These are phyloP conservation scores for Tilletia horrida DNA, from an alignment of 1,284 basidiomycete species.

Conservation along the genomic window DNA sequence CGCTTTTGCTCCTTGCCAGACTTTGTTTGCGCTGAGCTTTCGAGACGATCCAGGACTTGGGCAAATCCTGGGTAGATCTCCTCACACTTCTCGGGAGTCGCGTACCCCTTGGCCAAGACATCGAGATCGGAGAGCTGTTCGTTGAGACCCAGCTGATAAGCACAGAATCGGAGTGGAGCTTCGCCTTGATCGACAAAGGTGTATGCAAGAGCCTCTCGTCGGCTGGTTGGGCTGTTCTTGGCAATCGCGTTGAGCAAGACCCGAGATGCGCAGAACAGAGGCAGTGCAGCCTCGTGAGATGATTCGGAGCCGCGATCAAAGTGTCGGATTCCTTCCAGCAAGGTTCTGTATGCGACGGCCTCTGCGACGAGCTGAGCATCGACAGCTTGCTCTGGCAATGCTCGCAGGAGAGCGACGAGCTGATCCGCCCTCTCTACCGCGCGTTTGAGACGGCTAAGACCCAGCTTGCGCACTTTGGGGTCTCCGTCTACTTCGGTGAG, in stretches of 20 bases:
- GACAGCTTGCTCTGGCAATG: constrained; percentile 28
- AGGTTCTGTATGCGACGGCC: constrained; percentile 63
- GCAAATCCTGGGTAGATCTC: constrained; percentile 68
- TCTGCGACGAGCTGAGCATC: constrained; percentile 34
- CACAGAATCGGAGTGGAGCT: constrained; percentile 85
- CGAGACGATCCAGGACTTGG: constrained; percentile 58
- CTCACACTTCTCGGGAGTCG: constrained; percentile 64
- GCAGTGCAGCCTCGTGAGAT: constrained; percentile 66
- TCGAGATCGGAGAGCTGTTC: constrained; percentile 63
- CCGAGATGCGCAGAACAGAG: constrained; percentile 74
- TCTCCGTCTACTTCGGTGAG: constrained; percentile 62
- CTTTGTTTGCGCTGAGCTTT: constrained; percentile 57
- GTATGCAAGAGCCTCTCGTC: constrained; percentile 81
- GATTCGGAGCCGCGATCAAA: constrained; percentile 61
- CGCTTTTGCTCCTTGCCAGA: constrained; percentile 48
- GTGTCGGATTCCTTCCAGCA: constrained; percentile 60
- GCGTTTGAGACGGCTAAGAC: constrained; percentile 76
- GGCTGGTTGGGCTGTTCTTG: constrained; percentile 68
- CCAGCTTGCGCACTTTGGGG: constrained; percentile 67
- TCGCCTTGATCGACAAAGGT: constrained; percentile 81
- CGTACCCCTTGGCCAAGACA: constrained; percentile 69
- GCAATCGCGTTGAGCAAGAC: constrained; percentile 72
- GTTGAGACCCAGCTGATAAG: constrained; percentile 69
- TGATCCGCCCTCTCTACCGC: constrained; percentile 78
- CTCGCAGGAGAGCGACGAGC: constrained; percentile 65